Evolutionary conservation across 805 yeast species (phyloP), one percentile per base, ranked within the genome.

Genomic region (Maudiozyma serrabonitensis): DNA sequence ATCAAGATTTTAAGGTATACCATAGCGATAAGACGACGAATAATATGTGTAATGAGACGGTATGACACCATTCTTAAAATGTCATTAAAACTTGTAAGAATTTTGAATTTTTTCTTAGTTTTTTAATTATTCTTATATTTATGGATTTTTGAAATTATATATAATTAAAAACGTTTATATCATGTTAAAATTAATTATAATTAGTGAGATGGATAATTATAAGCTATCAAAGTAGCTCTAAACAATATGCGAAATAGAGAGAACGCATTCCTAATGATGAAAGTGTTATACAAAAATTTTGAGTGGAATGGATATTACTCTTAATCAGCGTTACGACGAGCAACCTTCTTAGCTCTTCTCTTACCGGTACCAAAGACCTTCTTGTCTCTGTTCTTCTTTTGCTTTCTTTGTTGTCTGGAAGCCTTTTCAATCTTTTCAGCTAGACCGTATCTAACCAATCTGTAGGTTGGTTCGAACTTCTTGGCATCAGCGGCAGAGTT

Each of bases 391-490:
- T 93, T 93, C 90, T 93, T 91, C 89, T 86, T 88, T 82, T 91
- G 98, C 79, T 93, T 93, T 84, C 99, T 88, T 82, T 93, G 99
- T 81, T 90, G 96, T 89, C 98, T 90, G 69, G 97, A 88, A 68
- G 96, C 80, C 82, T 88, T 89, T 78, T 91, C 97, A 70, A 84
- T 90, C 84, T 87, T 89, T 67, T 79, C 79, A 72, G 95, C 97
- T 73, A 90, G 82, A 71, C 98, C 98, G 82, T 87, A 86, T 86
- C 99, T 90, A 68, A 93, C 95, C 72, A 88, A 87, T 80, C 99
- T 90, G 95, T 93, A 93, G 64, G 88, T 72, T 79, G 99, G 99
- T 82, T 93, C 99, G 75, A 93, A 91, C 77, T 83, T 90, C 85
- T 90, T 87, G 72, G 96, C 91, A 73, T 90, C 96, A 68, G 95